phyloP scores from a whole-genome alignment of 2,329 filamentous ascomycete species.

The Shiraia sp. region DNA sequence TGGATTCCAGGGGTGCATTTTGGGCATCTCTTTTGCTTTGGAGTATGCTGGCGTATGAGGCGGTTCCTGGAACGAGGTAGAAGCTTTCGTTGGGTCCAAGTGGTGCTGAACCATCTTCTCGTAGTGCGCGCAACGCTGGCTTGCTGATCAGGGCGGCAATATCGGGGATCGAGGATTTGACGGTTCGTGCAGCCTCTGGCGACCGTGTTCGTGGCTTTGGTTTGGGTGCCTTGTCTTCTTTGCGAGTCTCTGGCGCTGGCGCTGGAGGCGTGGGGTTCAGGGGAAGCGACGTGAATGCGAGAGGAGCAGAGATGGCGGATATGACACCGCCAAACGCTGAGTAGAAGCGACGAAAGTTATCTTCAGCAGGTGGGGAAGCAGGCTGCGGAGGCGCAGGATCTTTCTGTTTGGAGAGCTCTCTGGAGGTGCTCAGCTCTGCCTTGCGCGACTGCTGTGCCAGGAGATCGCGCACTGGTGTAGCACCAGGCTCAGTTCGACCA shows the following conservation, averaged over 20 bases:
- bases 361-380: constrained; percentile 56
- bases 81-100: constrained; percentile 59
- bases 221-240: constrained; percentile 25
- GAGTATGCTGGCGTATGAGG: constrained; percentile 90
- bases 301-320: constrained; percentile 82
- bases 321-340: constrained; percentile 87
- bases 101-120: constrained; percentile 63
- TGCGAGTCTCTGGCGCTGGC: constrained; percentile 31
- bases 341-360: constrained; percentile 89
- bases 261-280: constrained; percentile 51
- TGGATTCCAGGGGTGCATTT: constrained; percentile 43
- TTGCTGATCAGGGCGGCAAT: constrained; percentile 82
- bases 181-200: constrained; percentile 34
- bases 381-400: constrained; percentile 14
- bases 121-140: constrained; percentile 78
- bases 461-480: constrained; percentile 38
- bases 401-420: constrained; percentile 16
- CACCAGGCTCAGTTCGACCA: constrained; percentile 43
- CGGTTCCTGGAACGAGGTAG: constrained; percentile 92
- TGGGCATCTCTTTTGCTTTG: constrained; percentile 32
- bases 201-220: constrained; percentile 27
- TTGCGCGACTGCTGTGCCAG: constrained; percentile 37
- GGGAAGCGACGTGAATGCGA: constrained; percentile 91
- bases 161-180: constrained; percentile 66
- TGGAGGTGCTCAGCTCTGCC: constrained; percentile 21